These are phyloP conservation scores for Echinosphaeria canescens DNA, from an alignment of 2,329 filamentous ascomycete genomes.

Conservation along the genomic window DNA sequence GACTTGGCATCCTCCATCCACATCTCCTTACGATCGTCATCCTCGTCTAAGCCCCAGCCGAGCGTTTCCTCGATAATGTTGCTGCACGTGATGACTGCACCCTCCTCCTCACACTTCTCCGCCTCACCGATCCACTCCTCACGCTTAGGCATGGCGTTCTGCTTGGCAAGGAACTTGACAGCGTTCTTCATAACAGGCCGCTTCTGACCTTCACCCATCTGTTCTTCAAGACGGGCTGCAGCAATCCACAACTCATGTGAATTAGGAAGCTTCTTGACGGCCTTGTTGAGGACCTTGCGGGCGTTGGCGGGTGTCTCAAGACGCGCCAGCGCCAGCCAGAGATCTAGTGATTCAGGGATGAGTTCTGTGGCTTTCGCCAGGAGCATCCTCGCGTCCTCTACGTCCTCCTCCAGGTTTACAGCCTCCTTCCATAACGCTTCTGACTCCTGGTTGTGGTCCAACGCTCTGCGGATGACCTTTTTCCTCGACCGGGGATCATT, in stretches of 20 bases:
- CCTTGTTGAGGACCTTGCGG: slow-evolving; percentile 86
- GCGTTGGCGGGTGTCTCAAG: slow-evolving; percentile 81
- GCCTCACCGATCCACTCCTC: slow-evolving; percentile 96
- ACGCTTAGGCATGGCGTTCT: slow-evolving; percentile 89
- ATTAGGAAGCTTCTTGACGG: slow-evolving; percentile 79
- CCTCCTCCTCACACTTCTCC: slow-evolving; percentile 86
- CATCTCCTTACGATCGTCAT: slow-evolving; percentile 86
- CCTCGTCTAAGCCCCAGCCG: slow-evolving; percentile 82
- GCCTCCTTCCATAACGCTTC: slow-evolving; percentile 97
- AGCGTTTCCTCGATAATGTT: slow-evolving; percentile 85
- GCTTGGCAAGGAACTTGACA: slow-evolving; percentile 68
- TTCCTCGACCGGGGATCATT: slow-evolving; percentile 69
- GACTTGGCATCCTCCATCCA: slow-evolving; percentile 87
- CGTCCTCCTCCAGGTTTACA: slow-evolving; percentile 84
- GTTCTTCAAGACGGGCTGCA: slow-evolving; percentile 75
- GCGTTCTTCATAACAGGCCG: slow-evolving; percentile 91
- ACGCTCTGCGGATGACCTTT: slow-evolving; percentile 72
- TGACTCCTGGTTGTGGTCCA: slow-evolving; percentile 85
- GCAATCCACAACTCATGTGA: slow-evolving; percentile 96
- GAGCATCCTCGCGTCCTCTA: slow-evolving; percentile 68
- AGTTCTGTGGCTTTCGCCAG: slow-evolving; percentile 91
- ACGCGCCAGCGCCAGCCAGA: slow-evolving; percentile 86
- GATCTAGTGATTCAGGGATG: slow-evolving; percentile 78
- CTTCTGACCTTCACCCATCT: slow-evolving; percentile 55
- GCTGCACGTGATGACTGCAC: slow-evolving; percentile 65